Conservation (phyloP, 441 rosid species). For the Geranium incanum region DNA sequence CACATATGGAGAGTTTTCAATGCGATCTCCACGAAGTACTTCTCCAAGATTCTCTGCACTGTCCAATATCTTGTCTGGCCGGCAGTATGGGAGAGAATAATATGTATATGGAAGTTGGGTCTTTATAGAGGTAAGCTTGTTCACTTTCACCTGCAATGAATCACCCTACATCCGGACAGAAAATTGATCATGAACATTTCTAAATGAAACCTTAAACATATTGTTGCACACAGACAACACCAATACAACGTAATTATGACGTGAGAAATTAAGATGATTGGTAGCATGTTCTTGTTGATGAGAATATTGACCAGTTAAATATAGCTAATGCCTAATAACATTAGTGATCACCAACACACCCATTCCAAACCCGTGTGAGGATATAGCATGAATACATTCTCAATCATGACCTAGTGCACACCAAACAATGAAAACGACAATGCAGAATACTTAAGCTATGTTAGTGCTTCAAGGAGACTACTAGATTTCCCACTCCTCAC, state of each 20-base stretch:
- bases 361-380: no score
- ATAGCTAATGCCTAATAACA: neutral
- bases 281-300: neutral
- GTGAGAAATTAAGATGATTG: neutral
- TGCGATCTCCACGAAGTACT: slow-evolving; percentile 91
- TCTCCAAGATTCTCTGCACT: slow-evolving; percentile 93
- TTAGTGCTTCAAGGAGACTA: neutral
- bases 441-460: neutral
- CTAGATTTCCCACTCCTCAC: neutral
- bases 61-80: slow-evolving; percentile 52
- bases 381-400: no score
- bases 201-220: neutral
- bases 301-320: neutral
- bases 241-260: neutral
- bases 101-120: slow-evolving; percentile 87
- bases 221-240: neutral
- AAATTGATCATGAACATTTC: neutral
- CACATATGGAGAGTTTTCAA: slow-evolving; percentile 85
- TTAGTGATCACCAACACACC: no score
- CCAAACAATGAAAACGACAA: no score
- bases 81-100: slow-evolving; percentile 69
- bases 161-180: slow-evolving; percentile 46
- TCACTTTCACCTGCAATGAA: slow-evolving; percentile 78
- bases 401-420: no score
- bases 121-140: slow-evolving; percentile 78